Evolutionary conservation across 2,329 filamentous ascomycete species (phyloP).

Genomic region (Huntiella omanensis): DNA sequence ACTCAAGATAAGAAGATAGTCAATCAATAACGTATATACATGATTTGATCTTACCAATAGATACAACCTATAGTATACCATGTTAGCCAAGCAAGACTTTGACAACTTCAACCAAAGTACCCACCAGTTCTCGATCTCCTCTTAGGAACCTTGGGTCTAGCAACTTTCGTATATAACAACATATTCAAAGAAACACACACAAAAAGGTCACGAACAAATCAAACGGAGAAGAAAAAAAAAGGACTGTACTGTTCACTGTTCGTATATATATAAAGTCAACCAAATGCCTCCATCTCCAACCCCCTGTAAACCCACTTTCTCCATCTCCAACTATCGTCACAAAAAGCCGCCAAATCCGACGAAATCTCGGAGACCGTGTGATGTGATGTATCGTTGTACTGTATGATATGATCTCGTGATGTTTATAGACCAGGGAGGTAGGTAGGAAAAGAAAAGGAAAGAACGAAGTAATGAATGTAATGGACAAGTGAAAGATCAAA

Average conservation of each 20-base stretch:
- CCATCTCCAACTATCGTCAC: too few relatives aligned
- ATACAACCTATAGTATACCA: slow-evolving; percentile 4
- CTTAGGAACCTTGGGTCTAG: slow-evolving; percentile 39
- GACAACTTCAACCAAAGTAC: slow-evolving; percentile 14
- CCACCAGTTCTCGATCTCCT: slow-evolving; percentile 39
- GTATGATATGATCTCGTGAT: not conserved
- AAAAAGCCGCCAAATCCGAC: too few relatives aligned
- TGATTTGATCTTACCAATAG: slow-evolving; percentile 7
- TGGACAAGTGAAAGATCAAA: too few relatives aligned
- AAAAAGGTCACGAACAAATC: not conserved
- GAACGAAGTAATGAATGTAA: too few relatives aligned
- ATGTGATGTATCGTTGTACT: not conserved
- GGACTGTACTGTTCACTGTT: not conserved
- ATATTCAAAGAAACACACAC: slow-evolving; percentile 18
- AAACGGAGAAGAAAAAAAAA: not conserved
- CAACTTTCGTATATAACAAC: slow-evolving; percentile 39
- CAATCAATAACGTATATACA: not conserved
- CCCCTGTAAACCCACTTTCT: too few relatives aligned
- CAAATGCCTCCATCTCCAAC: too few relatives aligned
- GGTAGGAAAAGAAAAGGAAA: not conserved
- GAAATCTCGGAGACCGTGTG: too few relatives aligned
- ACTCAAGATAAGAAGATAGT: not conserved
- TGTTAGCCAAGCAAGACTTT: not conserved
- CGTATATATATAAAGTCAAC: not conserved
- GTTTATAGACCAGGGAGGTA: not conserved